These are phyloP conservation scores for Chenopodium formosanum DNA, from an alignment of 148 eudicot species.

Conservation along the genomic window DNA sequence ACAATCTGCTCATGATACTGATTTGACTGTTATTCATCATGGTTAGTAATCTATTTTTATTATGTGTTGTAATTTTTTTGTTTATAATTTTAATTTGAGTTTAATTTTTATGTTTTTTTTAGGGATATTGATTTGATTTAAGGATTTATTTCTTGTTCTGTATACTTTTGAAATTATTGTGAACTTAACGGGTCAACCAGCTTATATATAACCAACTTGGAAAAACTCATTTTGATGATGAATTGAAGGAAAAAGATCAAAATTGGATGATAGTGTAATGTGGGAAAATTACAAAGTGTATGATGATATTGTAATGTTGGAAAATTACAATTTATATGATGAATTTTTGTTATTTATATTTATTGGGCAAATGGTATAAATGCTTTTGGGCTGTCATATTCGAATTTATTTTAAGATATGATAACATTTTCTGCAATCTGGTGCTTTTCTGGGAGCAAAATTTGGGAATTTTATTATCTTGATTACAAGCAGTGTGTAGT, in stretches of 20 bases:
- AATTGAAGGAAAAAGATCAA: no score
- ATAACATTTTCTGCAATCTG: slow-evolving; percentile 14
- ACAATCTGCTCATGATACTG: slow-evolving; percentile 1
- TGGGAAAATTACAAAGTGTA: no score
- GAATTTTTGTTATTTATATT: no score
- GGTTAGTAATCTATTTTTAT: slow-evolving; percentile 8
- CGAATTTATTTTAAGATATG: slow-evolving; percentile 8
- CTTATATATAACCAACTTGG: not conserved
- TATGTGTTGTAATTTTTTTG: not conserved
- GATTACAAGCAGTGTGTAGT: slow-evolving; percentile 14
- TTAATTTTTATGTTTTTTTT: not conserved
- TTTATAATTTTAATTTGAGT: not conserved
- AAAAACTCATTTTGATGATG: no score
- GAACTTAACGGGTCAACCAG: not conserved
- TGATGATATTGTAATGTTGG: not conserved
- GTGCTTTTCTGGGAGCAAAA: slow-evolving; percentile 5
- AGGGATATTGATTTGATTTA: not conserved
- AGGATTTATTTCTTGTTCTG: not conserved
- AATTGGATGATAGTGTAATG: no score
- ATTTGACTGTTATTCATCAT: not conserved
- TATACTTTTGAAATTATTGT: not conserved
- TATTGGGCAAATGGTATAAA: not conserved
- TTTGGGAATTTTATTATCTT: not conserved
- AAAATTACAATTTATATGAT: no score
- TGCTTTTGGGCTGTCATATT: not conserved